These are phyloP conservation scores for Aspergillus heteromorphus DNA, from an alignment of 495 filamentous ascomycete species.

Conservation along the genomic window DNA sequence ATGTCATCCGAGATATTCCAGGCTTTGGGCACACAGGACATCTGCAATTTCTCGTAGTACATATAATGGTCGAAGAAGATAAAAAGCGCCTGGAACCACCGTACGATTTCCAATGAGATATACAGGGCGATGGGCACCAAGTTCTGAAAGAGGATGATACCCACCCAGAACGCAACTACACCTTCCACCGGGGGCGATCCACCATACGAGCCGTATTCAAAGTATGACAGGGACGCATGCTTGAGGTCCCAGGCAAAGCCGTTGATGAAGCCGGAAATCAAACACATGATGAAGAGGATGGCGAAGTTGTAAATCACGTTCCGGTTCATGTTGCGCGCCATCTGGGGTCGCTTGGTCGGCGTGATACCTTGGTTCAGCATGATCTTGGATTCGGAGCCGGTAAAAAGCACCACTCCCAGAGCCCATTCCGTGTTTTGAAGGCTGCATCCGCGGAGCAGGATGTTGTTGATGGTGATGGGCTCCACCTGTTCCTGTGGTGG, in stretches of 20 bases:
- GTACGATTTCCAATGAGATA: slow-evolving; percentile 91
- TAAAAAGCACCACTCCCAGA: slow-evolving; percentile 87
- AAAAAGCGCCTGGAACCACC: slow-evolving; percentile 88
- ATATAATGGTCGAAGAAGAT: slow-evolving; percentile 89
- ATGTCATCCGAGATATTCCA: slow-evolving; percentile 98
- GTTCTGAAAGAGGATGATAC: slow-evolving; percentile 90
- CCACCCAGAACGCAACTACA: slow-evolving; percentile 91
- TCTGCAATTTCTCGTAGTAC: slow-evolving; percentile 89
- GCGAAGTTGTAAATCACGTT: slow-evolving; percentile 94
- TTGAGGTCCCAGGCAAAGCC: slow-evolving; percentile 70
- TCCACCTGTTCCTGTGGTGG: slow-evolving; percentile 71
- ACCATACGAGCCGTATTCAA: slow-evolving; percentile 86
- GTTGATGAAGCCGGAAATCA: slow-evolving; percentile 75
- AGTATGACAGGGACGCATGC: slow-evolving; percentile 68
- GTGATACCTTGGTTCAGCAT: slow-evolving; percentile 97
- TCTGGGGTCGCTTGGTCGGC: slow-evolving; percentile 82
- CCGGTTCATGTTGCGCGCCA: slow-evolving; percentile 87
- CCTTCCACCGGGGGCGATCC: slow-evolving; percentile 69
- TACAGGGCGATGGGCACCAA: slow-evolving; percentile 95
- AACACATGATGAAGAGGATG: slow-evolving; percentile 81
- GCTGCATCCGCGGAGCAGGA: slow-evolving; percentile 84
- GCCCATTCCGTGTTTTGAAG: slow-evolving; percentile 93
- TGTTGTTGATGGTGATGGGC: slow-evolving; percentile 85
- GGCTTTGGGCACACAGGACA: slow-evolving; percentile 90
- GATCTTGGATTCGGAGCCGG: slow-evolving; percentile 93